Evolutionary conservation across 2,329 filamentous ascomycete species (phyloP).

Genomic region (Fusarium continuum): DNA sequence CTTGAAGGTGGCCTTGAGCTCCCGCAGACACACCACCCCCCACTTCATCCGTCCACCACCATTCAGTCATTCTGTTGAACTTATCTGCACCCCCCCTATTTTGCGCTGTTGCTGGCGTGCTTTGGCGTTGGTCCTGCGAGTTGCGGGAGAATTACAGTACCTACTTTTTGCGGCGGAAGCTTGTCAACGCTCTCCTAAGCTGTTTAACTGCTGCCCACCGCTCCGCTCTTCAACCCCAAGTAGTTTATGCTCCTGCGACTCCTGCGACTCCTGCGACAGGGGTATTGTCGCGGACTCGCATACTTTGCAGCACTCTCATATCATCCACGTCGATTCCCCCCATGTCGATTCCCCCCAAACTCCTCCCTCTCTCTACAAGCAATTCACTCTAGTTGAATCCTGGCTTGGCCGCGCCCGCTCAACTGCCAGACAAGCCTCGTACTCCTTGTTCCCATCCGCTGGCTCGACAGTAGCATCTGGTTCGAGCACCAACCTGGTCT

Average conservation of each 20-base stretch:
- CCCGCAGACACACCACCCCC: slow-evolving; percentile 23
- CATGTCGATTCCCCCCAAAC: slow-evolving; percentile 32
- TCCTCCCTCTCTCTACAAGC: slow-evolving; percentile 14
- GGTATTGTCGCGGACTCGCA: slow-evolving; percentile 34
- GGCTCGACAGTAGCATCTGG: slow-evolving; percentile 28
- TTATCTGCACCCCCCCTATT: slow-evolving; percentile 9
- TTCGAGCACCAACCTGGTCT: slow-evolving; percentile 35
- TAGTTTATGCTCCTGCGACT: slow-evolving; percentile 38
- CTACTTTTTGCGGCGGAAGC: slow-evolving; percentile 15
- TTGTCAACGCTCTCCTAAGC: slow-evolving; percentile 29
- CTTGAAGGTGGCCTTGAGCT: slow-evolving; percentile 27
- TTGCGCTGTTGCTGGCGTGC: slow-evolving; percentile 20
- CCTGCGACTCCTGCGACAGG: slow-evolving; percentile 35
- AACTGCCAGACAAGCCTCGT: slow-evolving; percentile 42
- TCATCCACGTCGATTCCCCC: slow-evolving; percentile 35
- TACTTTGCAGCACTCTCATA: slow-evolving; percentile 33
- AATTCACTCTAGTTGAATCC: slow-evolving; percentile 25
- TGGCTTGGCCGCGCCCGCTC: slow-evolving; percentile 30
- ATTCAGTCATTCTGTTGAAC: slow-evolving; percentile 8
- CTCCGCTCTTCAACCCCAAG: slow-evolving; percentile 38
- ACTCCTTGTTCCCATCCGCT: slow-evolving; percentile 39
- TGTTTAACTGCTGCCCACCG: slow-evolving; percentile 36
- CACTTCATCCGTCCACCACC: slow-evolving; percentile 24
- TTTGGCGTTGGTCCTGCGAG: slow-evolving; percentile 19
- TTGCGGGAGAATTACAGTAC: slow-evolving; percentile 32